Base-by-base conservation (phyloP, 768 basidiomycete species). In the Tephrocybe sp. region DNA sequence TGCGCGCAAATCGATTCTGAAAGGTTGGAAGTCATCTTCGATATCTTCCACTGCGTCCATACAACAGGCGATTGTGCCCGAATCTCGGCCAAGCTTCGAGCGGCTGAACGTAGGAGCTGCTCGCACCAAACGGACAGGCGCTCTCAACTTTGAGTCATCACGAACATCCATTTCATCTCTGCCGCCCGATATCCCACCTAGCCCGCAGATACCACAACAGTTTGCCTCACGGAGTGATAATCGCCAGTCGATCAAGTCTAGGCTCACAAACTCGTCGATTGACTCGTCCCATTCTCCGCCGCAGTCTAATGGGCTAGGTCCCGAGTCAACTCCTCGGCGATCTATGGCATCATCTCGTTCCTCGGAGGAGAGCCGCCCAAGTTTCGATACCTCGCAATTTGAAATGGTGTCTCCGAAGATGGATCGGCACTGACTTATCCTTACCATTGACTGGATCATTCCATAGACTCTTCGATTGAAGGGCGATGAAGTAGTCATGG, bases 1-100 rank as follows among this genome's bases (percentile, higher is more conserved):
- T 21, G 72, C 72, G 43, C 80, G 84, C 37, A 89, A 87, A 71
- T 90, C 88, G 10, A 89, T 90, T 52, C 65, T 89, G 57, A 88
- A 88, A 64, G 71, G 74, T 9, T 81, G 79, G 79, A 85, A 81
- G 62, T 74, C 78, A 12, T 67, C 75, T 5, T 69, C 77, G 59
- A 73, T 77, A 12, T 68, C 75, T 6, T 68, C 77, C 4, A 54
- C 54, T 50, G 34, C 45, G 40, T 44, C 55, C 42, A 34, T 20
- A 14, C 54, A 52, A 40, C 32, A 24, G 10, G 32, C 30, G 4
- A 30, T 42, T n/a, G 48, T 40, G 26, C 14, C 49, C 14, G 71
- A 75, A 44, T 62, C 65, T 42, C 70, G 73, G 28, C 61, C 67
- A 57, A 73, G 71, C 59, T 60, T 71, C 37, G 79, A 75, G 56